phyloP scores from a whole-genome alignment of 495 filamentous ascomycete genomes.

The Tuber borchii region DNA sequence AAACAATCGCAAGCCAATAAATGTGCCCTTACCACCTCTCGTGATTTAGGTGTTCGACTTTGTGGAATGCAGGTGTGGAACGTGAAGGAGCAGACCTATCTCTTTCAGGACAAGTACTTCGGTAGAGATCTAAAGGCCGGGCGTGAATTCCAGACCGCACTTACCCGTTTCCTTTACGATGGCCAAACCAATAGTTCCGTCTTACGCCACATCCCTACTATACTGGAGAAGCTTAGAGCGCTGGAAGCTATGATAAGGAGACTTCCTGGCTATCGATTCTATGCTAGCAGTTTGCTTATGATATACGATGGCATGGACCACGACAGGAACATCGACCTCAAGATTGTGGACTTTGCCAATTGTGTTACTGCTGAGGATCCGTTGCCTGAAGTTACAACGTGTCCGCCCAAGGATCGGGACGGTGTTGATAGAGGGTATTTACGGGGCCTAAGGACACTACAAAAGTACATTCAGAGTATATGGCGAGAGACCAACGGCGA shows the following conservation, averaged over 20 bases:
- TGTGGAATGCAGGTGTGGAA: conserved; percentile 98
- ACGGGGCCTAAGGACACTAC: conserved; percentile 70
- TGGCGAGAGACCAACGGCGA: conserved; percentile 68
- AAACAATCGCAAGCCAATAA: conserved; percentile 86
- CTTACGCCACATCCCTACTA: conserved; percentile 73
- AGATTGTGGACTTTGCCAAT: conserved; percentile 98
- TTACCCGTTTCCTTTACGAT: conserved; percentile 85
- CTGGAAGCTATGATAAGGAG: conserved; percentile 75
- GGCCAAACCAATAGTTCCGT: conserved; percentile 74
- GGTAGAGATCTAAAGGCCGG: conserved; percentile 84
- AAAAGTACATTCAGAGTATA: conserved; percentile 80
- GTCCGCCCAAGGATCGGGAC: conserved; percentile 72
- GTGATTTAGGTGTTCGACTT: conserved; percentile 81
- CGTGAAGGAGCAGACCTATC: conserved; percentile 68
- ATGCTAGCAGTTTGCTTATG: conserved; percentile 88
- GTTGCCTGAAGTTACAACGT: conserved; percentile 55
- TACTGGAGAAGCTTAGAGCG: conserved; percentile 71
- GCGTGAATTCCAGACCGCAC: conserved; percentile 78
- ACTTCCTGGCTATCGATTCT: conserved; percentile 83
- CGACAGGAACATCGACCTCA: conserved; percentile 69
- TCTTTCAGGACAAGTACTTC: conserved; percentile 96
- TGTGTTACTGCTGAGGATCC: conserved; percentile 83
- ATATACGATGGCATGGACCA: conserved; percentile 76
- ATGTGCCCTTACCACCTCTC: conserved; percentile 85
- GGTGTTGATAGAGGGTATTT: conserved; percentile 86